Percentiles rank a stretch among this genome's conserved stretches.
Conservation (phyloP, 257 asterid genomes). For the Ligustrum vulgare region DNA sequence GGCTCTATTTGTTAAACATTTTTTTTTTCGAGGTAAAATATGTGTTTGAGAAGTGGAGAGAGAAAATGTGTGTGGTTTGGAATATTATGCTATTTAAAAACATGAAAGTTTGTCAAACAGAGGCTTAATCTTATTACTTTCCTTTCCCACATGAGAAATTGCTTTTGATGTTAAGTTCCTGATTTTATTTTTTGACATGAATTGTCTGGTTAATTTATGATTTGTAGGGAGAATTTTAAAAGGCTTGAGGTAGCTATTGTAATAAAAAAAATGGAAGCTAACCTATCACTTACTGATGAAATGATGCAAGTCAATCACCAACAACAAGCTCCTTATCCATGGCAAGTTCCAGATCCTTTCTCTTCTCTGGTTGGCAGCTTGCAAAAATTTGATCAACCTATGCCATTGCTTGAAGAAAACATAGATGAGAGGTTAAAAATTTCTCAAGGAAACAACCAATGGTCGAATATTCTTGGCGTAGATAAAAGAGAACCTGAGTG, state of each 20-base stretch:
- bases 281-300: background rate
- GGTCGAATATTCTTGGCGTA: background rate
- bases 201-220: background rate
- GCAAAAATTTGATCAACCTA: slow-evolving; percentile 21
- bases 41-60: too few relatives aligned
- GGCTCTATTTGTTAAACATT: too few relatives aligned
- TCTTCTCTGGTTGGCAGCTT: slow-evolving; percentile 21
- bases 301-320: slow-evolving; percentile 22
- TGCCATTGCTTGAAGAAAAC: background rate
- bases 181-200: background rate
- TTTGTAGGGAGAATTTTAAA: background rate
- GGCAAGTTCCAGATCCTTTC: slow-evolving; percentile 11
- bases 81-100: too few relatives aligned
- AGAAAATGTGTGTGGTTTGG: too few relatives aligned
- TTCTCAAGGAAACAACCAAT: slow-evolving; percentile 2
- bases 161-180: too few relatives aligned
- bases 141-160: too few relatives aligned
- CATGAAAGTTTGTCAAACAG: too few relatives aligned
- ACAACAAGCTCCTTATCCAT: slow-evolving; percentile 22
- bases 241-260: background rate
- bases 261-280: background rate
- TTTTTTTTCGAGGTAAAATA: too few relatives aligned
- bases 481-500: slow-evolving; percentile 26
- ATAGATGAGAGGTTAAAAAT: slow-evolving; percentile 11
- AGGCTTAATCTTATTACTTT: too few relatives aligned